Percentiles rank a stretch among this genome's conserved stretches.
Conservation (phyloP, 768 basidiomycete genomes). For the Rubroboletus satanas region DNA sequence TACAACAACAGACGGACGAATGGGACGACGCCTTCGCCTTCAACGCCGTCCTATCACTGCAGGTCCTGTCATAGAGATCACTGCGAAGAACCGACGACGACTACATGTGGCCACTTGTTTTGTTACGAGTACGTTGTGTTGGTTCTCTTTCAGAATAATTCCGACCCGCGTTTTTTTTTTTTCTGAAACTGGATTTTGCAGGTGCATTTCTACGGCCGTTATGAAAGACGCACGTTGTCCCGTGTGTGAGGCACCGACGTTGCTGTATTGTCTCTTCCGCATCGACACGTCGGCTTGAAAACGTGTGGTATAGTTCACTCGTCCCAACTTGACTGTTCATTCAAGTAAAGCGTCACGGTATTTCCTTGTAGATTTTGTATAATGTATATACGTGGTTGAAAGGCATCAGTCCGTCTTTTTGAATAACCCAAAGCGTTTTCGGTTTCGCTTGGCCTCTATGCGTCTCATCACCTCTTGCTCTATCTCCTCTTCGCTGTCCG, state of each 20-base stretch:
- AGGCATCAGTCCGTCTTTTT: constrained; percentile 6
- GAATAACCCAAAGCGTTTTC: constrained; percentile 42
- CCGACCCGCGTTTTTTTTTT: background rate
- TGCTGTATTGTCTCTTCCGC: constrained; percentile 55
- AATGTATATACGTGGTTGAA: constrained; percentile 2
- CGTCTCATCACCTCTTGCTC: constrained; percentile 62
- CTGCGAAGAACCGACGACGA: constrained; percentile 54
- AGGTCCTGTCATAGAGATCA: constrained; percentile 47
- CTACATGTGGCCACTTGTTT: constrained; percentile 63
- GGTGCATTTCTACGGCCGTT: constrained; percentile 52
- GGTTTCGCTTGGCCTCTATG: constrained; percentile 54
- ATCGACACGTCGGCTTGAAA: constrained; percentile 38
- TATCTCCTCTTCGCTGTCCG: constrained; percentile 74
- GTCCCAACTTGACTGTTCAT: background rate
- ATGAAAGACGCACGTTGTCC: constrained; percentile 48
- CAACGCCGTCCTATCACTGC: constrained; percentile 38
- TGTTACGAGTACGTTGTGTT: constrained; percentile 40
- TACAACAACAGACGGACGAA: constrained; percentile 12
- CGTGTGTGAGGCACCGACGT: constrained; percentile 46
- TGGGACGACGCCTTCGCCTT: background rate
- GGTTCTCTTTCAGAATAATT: background rate
- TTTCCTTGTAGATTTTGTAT: background rate
- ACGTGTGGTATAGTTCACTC: background rate
- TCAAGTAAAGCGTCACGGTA: background rate
- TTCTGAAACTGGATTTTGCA: constrained; percentile 19